Evolutionary conservation across 768 basidiomycete species (phyloP), one percentile per base, ranked within the genome.

Genomic region (Mycena venus): DNA sequence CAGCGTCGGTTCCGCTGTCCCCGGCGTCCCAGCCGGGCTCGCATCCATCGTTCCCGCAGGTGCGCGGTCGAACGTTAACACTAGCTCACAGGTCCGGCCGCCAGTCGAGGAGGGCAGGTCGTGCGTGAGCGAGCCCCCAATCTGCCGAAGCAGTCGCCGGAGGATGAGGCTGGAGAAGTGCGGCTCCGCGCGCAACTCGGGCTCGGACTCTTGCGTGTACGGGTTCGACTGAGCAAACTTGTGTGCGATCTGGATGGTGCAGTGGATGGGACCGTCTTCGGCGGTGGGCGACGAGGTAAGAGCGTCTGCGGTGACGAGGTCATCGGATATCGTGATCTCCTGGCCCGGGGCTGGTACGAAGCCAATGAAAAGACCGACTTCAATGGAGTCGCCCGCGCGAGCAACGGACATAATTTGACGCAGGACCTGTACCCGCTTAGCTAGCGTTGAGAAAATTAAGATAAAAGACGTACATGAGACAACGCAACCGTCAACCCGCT

Each of bases 401-500:
- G 95, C 87, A 36, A 91, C 90, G 53, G 85, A 85, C 47, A 99
- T 84, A 49, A 98, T 87, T 87, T 97, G 97, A 34, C 96, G 94
- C 64, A 96, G 84, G 74, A 97, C 88, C 97, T 98, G 79, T 44
- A 65, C 44, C 64, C 68, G 34, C 29, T 51, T 51, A 29, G 63
- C 60, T 80, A 61, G 83, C 78, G 31, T 27, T 42, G 19, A 68
- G 55, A 21, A 40, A 58, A 61, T 36, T 63, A 40, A 27, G 72
- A 70, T 47, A 29, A 62, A 38, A 40, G 62, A 88, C 96, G 87
- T 85, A 98, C 97, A 88, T 97, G 94, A 44, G 92, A 92, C 69
- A 98, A 82, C 3, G 92, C 90, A 85, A 94, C 97, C 44, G 91
- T 91, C 73, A 98, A 86, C 11, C 93, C 96, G 78, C 91, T 93